Evolutionary conservation across 108 stramenopile species (phyloP).

Genomic region (Aurantiochytrium sp.): DNA sequence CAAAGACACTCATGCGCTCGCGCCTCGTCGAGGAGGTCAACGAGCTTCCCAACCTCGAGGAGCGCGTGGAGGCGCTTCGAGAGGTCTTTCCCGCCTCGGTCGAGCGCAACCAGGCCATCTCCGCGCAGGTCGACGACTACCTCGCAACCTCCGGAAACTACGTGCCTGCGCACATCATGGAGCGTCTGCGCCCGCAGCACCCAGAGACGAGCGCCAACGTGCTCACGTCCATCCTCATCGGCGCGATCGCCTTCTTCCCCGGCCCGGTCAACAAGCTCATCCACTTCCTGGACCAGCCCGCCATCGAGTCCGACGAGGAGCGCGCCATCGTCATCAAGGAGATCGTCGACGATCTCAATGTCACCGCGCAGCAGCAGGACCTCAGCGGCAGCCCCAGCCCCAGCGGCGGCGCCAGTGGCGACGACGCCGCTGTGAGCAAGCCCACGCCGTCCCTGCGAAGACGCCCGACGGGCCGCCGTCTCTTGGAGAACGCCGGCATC

Average conservation of each 20-base stretch:
- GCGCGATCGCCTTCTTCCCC: constrained; percentile 3
- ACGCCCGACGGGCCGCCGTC: background rate
- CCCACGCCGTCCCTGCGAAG: background rate
- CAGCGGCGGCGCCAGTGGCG: background rate
- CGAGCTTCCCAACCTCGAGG: background rate
- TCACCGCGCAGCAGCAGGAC: background rate
- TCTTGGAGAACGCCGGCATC: background rate
- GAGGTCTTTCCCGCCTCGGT: background rate
- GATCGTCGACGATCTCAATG: background rate
- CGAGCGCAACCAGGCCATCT: background rate
- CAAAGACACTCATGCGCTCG: background rate
- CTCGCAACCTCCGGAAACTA: background rate
- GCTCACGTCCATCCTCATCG: background rate
- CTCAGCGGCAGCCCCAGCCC: background rate
- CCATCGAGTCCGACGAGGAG: background rate
- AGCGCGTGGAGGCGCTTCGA: background rate
- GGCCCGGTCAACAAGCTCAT: constrained; percentile 21
- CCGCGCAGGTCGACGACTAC: background rate
- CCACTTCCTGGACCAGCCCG: constrained; percentile 3
- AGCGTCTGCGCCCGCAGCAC: background rate
- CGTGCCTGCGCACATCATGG: background rate
- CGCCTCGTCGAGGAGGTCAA: background rate
- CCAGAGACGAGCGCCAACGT: background rate
- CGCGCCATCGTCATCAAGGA: background rate
- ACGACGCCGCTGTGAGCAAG: background rate